Conservation (phyloP, 805 yeast species). For the Metschnikowia lachancei region DNA sequence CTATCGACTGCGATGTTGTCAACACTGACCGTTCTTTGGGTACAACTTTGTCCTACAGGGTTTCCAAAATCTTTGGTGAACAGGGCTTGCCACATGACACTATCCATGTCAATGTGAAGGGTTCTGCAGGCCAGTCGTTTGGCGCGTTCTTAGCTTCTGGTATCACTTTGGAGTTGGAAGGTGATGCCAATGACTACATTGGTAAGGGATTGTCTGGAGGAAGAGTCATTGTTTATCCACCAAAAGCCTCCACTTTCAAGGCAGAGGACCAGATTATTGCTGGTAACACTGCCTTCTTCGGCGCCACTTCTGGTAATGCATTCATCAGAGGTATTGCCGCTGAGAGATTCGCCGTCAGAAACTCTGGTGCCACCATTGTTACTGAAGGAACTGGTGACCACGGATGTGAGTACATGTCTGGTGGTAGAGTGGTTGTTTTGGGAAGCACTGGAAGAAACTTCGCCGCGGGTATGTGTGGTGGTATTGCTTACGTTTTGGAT, state of each 20-base stretch:
- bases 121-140: constrained; percentile 97
- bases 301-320: constrained; percentile 94
- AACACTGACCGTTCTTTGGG: constrained; percentile 97
- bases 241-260: constrained; percentile 75
- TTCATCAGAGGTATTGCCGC: constrained; percentile 97
- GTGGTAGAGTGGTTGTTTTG: constrained; percentile 93
- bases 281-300: constrained; percentile 96
- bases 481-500: constrained; percentile 94
- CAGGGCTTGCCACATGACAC: constrained; percentile 94
- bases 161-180: constrained; percentile 90
- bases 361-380: constrained; percentile 97
- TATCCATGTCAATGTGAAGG: constrained; percentile 84
- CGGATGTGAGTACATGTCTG: constrained; percentile 99
- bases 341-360: constrained; percentile 96
- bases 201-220: constrained; percentile 98
- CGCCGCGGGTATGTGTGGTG: constrained; percentile 99
- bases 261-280: constrained; percentile 95
- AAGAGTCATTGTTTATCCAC: constrained; percentile 87
- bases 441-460: constrained; percentile 90
- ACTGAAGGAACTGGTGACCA: constrained; percentile 98
- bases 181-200: constrained; percentile 97
- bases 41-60: constrained; percentile 88
- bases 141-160: constrained; percentile 98
- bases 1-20: constrained; percentile 87
- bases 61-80: constrained; percentile 91